A percentile compares a stretch with the other conserved stretches of the same genome.
Evolutionary conservation across 139 green algal species (phyloP).

Genomic region (Asterochloris sp.): DNA sequence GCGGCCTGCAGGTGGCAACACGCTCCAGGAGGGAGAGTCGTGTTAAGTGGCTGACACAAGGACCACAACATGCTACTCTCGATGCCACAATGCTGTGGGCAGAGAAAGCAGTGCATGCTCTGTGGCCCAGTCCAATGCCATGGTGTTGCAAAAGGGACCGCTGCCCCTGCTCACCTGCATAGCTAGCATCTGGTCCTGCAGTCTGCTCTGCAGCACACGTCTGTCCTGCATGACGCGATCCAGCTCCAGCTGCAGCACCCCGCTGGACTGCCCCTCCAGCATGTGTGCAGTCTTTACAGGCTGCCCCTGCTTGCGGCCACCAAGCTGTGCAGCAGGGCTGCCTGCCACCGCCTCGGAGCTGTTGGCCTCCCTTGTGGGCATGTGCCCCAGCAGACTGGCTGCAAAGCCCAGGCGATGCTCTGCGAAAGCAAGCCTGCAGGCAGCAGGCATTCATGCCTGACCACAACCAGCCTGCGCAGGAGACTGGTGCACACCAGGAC

Average conservation of each 20-base stretch:
- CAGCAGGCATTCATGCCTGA: background rate
- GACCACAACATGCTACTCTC: too few species aligned
- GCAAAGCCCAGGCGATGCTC: constrained; percentile 7
- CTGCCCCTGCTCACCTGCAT: constrained; percentile 1
- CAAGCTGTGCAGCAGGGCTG: background rate
- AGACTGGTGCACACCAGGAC: background rate
- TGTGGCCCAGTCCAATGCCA: background rate
- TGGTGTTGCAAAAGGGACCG: background rate
- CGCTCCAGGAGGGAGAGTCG: too few species aligned
- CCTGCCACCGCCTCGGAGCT: background rate
- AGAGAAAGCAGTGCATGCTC: background rate
- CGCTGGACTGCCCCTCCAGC: background rate
- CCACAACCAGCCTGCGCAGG: background rate
- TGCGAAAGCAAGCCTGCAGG: background rate
- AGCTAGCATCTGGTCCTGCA: background rate
- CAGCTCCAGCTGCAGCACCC: constrained; percentile 8
- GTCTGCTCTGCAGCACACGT: background rate
- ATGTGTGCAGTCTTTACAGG: background rate
- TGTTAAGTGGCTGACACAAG: too few species aligned
- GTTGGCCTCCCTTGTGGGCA: too few species aligned
- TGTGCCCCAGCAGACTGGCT: background rate
- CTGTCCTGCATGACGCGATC: constrained; percentile 2
- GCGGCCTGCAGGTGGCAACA: too few species aligned
- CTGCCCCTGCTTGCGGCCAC: background rate
- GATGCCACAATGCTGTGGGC: background rate